Evolutionary conservation across 257 asterid species (phyloP).

Genomic region (Phtheirospermum japonicum): DNA sequence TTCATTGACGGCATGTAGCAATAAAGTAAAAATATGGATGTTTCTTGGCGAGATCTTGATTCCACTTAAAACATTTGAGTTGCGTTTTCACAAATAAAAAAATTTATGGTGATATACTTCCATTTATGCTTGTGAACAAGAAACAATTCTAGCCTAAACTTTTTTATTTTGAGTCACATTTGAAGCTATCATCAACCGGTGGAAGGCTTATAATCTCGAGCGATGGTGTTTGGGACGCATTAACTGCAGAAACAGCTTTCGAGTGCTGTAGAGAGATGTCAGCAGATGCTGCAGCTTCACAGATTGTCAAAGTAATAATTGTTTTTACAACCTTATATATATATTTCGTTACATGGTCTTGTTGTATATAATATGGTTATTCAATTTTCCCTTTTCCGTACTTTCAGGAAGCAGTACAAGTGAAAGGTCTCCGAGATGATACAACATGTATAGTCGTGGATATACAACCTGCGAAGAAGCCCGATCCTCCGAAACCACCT

Average conservation of each 20-base stretch:
- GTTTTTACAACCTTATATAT: background rate
- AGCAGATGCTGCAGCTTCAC: conserved; percentile 86
- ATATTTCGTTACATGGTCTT: background rate
- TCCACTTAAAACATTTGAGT: no score
- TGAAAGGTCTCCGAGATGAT: conserved; percentile 92
- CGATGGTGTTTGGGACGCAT: conserved; percentile 98
- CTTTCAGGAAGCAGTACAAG: conserved; percentile 75
- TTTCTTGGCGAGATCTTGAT: no score
- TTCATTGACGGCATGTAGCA: background rate
- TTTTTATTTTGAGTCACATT: conserved; percentile 20
- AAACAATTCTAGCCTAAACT: conserved; percentile 10
- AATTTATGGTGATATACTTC: background rate
- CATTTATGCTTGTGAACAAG: background rate
- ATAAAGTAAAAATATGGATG: background rate
- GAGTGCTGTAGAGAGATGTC: conserved; percentile 91
- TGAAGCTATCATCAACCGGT: conserved; percentile 84
- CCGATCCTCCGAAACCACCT: conserved; percentile 54
- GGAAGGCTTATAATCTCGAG: conserved; percentile 92
- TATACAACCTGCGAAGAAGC: conserved; percentile 67
- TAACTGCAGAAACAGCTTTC: conserved; percentile 80
- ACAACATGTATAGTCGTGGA: conserved; percentile 98
- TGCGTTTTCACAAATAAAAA: no score
- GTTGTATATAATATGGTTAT: conserved; percentile 10
- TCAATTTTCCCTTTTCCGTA: conserved; percentile 16
- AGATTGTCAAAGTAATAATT: conserved; percentile 69